Percentiles rank a stretch among this genome's conserved stretches.
phyloP scores from a whole-genome alignment of 2,329 filamentous ascomycete genomes.

The Aureobasidium uvarum region DNA sequence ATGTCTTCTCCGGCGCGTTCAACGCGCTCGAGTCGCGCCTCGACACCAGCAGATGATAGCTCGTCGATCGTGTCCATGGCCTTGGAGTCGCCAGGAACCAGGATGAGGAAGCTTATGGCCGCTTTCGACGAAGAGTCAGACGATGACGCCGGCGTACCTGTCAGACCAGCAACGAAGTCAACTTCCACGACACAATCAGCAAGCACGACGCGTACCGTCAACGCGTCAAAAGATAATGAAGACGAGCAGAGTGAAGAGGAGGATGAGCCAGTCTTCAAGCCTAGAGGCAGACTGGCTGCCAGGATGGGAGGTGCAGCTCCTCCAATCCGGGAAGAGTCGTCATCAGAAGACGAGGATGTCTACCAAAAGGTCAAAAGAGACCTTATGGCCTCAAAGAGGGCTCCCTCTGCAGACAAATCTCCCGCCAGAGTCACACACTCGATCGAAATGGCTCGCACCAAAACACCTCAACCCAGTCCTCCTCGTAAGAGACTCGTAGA shows the following conservation, averaged over 20 bases:
- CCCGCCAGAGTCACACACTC: conserved; percentile 3
- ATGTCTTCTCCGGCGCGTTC: conserved; percentile 26
- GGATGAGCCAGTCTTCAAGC: conserved; percentile 40
- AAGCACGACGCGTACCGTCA: neutral
- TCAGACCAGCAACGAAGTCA: conserved; percentile 10
- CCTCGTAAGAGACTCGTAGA: neutral
- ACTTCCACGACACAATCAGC: neutral
- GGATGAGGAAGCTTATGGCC: conserved; percentile 52
- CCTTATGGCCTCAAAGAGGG: conserved; percentile 41
- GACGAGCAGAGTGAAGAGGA: conserved; percentile 44
- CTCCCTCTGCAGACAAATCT: conserved; percentile 27
- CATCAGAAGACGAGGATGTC: conserved; percentile 37
- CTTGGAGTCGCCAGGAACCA: conserved; percentile 44
- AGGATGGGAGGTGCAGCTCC: conserved; percentile 53
- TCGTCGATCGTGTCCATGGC: conserved; percentile 32
- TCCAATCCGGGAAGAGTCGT: conserved; percentile 30
- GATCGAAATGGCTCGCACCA: neutral
- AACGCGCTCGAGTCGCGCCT: conserved; percentile 28
- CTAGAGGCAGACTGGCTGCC: conserved; percentile 63
- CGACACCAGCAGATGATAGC: conserved; percentile 22
- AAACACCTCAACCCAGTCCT: conserved; percentile 12
- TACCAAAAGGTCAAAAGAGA: conserved; percentile 48
- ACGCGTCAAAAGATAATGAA: conserved; percentile 12
- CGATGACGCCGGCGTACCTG: conserved; percentile 32
- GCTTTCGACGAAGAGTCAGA: conserved; percentile 46